These are phyloP conservation scores for Pseudocohnilembus persalinus DNA, from an alignment of 169 alveolate genomes.

Conservation along the genomic window DNA sequence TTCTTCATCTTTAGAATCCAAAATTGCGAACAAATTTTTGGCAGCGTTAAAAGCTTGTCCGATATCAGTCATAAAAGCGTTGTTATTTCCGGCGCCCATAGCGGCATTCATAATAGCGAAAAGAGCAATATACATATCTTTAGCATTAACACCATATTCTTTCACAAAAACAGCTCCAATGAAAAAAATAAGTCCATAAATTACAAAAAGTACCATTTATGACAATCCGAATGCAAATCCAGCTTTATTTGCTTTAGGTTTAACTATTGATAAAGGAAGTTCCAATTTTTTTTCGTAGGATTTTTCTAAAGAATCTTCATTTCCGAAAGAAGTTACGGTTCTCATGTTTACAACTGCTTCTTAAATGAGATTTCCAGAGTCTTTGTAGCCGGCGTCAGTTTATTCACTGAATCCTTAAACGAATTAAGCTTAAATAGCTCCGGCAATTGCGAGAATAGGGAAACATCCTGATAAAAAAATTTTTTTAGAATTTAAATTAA, in stretches of 20 bases:
- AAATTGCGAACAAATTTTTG: slow-evolving; percentile 43
- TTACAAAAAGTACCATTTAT: slow-evolving; percentile 57
- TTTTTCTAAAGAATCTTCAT: slow-evolving; percentile 56
- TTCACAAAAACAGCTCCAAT: slow-evolving; percentile 57
- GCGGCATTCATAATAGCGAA: slow-evolving; percentile 53
- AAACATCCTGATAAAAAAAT: no score
- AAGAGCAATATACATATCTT: slow-evolving; percentile 60
- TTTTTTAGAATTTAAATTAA: no score
- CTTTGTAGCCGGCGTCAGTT: slow-evolving; percentile 54
- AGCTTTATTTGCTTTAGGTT: slow-evolving; percentile 50
- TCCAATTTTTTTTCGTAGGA: slow-evolving; percentile 50
- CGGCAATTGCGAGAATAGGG: slow-evolving; percentile 48
- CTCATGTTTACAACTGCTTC: slow-evolving; percentile 79
- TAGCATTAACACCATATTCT: slow-evolving; percentile 51
- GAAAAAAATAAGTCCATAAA: slow-evolving; percentile 58
- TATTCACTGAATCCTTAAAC: slow-evolving; percentile 44
- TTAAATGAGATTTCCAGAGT: slow-evolving; percentile 63
- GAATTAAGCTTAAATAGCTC: slow-evolving; percentile 33
- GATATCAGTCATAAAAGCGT: slow-evolving; percentile 52
- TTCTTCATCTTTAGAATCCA: slow-evolving; percentile 50
- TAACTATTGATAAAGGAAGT: slow-evolving; percentile 21
- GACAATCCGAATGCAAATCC: slow-evolving; percentile 77
- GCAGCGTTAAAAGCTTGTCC: slow-evolving; percentile 53
- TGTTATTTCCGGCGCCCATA: slow-evolving; percentile 49
- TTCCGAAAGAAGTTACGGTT: slow-evolving; percentile 74